Evolutionary conservation across 2,329 filamentous ascomycete species (phyloP), one percentile per base, ranked within the genome.

Genomic region (Talaromyces funiculosus): DNA sequence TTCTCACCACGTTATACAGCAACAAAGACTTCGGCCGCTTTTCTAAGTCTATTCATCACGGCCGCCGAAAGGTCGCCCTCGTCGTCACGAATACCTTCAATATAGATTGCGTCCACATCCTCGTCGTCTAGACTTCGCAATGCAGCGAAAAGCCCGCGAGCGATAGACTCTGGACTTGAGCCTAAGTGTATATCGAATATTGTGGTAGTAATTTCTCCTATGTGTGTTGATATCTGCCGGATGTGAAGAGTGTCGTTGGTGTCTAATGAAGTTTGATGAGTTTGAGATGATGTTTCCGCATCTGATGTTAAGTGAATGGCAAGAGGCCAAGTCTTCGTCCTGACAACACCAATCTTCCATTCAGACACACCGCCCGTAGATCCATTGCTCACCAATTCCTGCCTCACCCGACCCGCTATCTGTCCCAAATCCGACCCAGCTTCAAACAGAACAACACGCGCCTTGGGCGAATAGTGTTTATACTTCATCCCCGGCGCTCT

Each of bases 401-500:
- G 65, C 24, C 66, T 65, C 6, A 78, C 69, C 22, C 72, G 73
- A 8, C 66, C 64, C 29, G 67, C 61, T 18, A 75, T 69, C 8
- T 66, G 67, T 3, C 63, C 47, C 20, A 64, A 59, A 45, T 65
- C 65, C 63, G 72, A 71, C 1, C 77, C 79, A 31, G 83, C 76
- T 72, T 96, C 90, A 71, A 92, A 96, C 1, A 97, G 80, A 14
- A 96, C 79, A 2, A 99, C 92, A 49, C 82, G 86, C 1, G 94
- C 95, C 73, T 87, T 90, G 0, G 94, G 94, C 45, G 92, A 96
- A 71, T 99, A 99, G 73, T 99, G 94, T 71, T 94, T 90, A 73
- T 99, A 99, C 76, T 99, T 99, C 94, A 99, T 99, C 0, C 94
- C 94, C 0, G 94, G 94, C 0, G 94, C 94, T 60, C 90, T 82